Conservation (phyloP, 345 rosid species). For the Gossypium raimondii region DNA sequence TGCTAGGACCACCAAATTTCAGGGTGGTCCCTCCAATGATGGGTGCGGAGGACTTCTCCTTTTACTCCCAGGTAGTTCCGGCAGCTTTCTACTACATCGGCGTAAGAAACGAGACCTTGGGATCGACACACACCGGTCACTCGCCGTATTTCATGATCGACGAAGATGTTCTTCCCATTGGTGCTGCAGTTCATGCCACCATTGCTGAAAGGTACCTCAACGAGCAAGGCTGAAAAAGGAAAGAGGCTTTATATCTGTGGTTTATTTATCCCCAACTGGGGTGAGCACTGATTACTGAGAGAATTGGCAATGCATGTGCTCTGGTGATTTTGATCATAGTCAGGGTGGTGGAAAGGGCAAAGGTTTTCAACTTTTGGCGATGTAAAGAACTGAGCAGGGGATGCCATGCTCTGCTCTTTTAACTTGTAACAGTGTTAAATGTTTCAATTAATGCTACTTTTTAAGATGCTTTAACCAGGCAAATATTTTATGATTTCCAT, state of each 20-base stretch:
- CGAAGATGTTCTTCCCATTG: constrained; percentile 73
- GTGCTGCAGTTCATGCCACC: constrained; percentile 76
- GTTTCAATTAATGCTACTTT: no score
- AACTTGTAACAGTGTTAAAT: no score
- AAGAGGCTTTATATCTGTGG: not conserved
- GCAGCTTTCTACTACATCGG: constrained; percentile 81
- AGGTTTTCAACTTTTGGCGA: no score
- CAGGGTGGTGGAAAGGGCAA: no score
- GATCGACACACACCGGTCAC: constrained; percentile 64
- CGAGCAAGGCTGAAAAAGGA: constrained; percentile 27
- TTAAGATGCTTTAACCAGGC: no score
- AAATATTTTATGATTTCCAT: no score
- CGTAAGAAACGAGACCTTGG: constrained; percentile 63
- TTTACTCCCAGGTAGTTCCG: constrained; percentile 61
- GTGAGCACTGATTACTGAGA: no score
- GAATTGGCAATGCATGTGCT: no score
- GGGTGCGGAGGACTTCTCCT: constrained; percentile 94
- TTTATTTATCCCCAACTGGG: no score
- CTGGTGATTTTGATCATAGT: no score
- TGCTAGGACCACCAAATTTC: constrained; percentile 53
- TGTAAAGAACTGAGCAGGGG: no score
- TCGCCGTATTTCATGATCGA: constrained; percentile 84
- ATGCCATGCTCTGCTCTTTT: no score
- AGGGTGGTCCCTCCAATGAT: constrained; percentile 64
- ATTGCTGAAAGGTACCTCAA: constrained; percentile 75